Percentiles rank a stretch among this genome's conserved stretches.
These are phyloP conservation scores for Paraphaeosphaeria sporulosa DNA, from an alignment of 2,329 filamentous ascomycete species.

Conservation along the genomic window DNA sequence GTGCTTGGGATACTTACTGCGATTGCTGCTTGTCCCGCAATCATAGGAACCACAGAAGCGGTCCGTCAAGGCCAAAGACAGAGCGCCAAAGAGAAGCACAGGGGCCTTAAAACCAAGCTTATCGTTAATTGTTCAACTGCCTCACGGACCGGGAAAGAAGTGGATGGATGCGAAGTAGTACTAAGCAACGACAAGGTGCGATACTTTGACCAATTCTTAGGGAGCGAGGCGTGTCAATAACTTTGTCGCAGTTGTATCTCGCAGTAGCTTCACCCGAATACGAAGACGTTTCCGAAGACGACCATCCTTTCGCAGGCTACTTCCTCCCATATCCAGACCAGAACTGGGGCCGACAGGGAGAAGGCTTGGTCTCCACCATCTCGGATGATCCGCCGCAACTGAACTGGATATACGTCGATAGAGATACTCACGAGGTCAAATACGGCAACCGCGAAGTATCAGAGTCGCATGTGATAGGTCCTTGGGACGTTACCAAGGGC, in stretches of 20 bases:
- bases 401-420: slow-evolving; percentile 41
- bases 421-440: slow-evolving; percentile 34
- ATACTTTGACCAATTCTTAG: neutral
- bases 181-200: slow-evolving; percentile 52
- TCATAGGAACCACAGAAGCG: slow-evolving; percentile 55
- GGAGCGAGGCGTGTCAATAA: slow-evolving; percentile 7
- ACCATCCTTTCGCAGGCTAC: slow-evolving; percentile 63
- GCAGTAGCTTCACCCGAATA: slow-evolving; percentile 23
- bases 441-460: slow-evolving; percentile 32
- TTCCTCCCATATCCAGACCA: slow-evolving; percentile 64
- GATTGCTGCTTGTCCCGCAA: slow-evolving; percentile 50
- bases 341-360: slow-evolving; percentile 43
- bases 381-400: slow-evolving; percentile 47
- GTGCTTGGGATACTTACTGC: slow-evolving; percentile 47
- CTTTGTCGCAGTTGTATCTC: slow-evolving; percentile 24
- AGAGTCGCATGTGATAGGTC: slow-evolving; percentile 32
- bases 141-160: slow-evolving; percentile 49
- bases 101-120: slow-evolving; percentile 55
- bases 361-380: slow-evolving; percentile 62
- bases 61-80: slow-evolving; percentile 57
- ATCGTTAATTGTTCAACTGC: slow-evolving; percentile 50
- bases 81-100: slow-evolving; percentile 55
- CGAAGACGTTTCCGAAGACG: slow-evolving; percentile 28
- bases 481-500: slow-evolving; percentile 34
- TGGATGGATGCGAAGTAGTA: slow-evolving; percentile 51